Evolutionary conservation across 2,329 filamentous ascomycete genomes (phyloP).

Genomic region (Chalara sp.): DNA sequence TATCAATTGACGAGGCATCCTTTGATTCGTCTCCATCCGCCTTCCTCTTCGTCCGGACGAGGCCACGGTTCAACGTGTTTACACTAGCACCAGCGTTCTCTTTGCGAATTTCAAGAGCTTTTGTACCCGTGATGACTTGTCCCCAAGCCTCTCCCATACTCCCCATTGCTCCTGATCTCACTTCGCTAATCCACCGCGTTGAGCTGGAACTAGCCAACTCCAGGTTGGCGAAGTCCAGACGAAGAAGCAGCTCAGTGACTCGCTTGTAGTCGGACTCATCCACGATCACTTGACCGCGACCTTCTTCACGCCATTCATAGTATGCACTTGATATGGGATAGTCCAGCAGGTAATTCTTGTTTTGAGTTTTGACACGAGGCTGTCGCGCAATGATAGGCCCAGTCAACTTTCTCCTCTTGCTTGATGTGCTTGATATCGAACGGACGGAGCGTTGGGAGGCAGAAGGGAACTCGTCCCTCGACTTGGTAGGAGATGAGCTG

Average conservation of each 20-base stretch:
- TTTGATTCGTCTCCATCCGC: slow-evolving; percentile 13
- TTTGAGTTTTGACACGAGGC: slow-evolving; percentile 57
- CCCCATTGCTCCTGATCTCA: slow-evolving; percentile 36
- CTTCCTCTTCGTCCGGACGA: slow-evolving; percentile 47
- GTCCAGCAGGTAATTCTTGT: slow-evolving; percentile 42
- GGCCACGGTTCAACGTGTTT: slow-evolving; percentile 30
- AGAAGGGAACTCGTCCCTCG: not conserved
- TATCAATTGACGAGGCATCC: not conserved
- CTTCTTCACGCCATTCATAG: slow-evolving; percentile 57
- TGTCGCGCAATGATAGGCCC: slow-evolving; percentile 58
- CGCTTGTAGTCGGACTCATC: slow-evolving; percentile 60
- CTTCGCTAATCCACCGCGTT: slow-evolving; percentile 62
- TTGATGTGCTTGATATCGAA: slow-evolving; percentile 23
- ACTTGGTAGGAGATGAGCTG: slow-evolving; percentile 8
- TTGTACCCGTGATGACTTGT: slow-evolving; percentile 39
- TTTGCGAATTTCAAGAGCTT: slow-evolving; percentile 20
- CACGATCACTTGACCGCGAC: slow-evolving; percentile 57
- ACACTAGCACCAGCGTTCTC: slow-evolving; percentile 17
- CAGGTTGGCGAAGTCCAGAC: slow-evolving; percentile 65
- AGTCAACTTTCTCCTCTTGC: slow-evolving; percentile 43
- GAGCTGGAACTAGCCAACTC: slow-evolving; percentile 60
- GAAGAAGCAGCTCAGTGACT: slow-evolving; percentile 61
- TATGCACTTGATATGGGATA: slow-evolving; percentile 49
- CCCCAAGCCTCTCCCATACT: slow-evolving; percentile 41
- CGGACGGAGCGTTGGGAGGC: slow-evolving; percentile 4